Evolutionary conservation across 192 early-diverging fungal genomes (phyloP), one percentile per base, ranked within the genome.

Genomic region (Backusella macrospora): DNA sequence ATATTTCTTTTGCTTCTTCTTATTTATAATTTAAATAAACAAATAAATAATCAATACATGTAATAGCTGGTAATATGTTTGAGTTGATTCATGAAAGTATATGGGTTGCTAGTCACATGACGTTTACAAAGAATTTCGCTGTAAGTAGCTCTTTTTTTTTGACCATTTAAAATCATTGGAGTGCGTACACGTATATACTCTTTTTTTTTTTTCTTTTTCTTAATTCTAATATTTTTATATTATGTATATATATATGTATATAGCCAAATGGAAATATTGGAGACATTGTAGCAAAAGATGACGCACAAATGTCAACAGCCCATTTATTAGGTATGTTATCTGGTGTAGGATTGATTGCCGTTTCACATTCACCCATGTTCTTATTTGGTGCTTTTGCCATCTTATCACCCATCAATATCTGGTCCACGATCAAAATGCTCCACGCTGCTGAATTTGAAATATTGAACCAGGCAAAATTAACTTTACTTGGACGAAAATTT

Each of bases 271-370:
- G 90, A 18, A 92, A 92, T 78, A 85, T 92, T 45, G 91, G 89
- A 16, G 91, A 92, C 67, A 82, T 92, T 67, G 88, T 91, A 6
- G 88, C 89, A 5, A 92, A 92, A 63, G 91, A 92, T 75, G 91
- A 92, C 70, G 81, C 87, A 38, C 91, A 92, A 79, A 88, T 91
- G 83, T 85, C 86, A 7, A 79, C 89, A 15, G 89, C 89, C 1
- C 88, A 92, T 76, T 78, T 92, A 34, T 43, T 85, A 18, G 91
- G 91, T 44, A 82, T 92, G 76, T 43, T 88, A 10, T 78, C 78
- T 4, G 91, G 91, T 9, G 84, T 92, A 37, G 78, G 84, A 10
- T 64, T 88, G 10, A 81, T 91, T 14, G 73, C 80, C 29, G n/a
- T 90, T 3, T 87, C 84, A 13, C 87, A 90, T 66, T 69, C 79